A percentile compares a stretch with the other conserved stretches of the same genome.
phyloP scores from a whole-genome alignment of 331 rosid genomes.

The Saraca asoca region DNA sequence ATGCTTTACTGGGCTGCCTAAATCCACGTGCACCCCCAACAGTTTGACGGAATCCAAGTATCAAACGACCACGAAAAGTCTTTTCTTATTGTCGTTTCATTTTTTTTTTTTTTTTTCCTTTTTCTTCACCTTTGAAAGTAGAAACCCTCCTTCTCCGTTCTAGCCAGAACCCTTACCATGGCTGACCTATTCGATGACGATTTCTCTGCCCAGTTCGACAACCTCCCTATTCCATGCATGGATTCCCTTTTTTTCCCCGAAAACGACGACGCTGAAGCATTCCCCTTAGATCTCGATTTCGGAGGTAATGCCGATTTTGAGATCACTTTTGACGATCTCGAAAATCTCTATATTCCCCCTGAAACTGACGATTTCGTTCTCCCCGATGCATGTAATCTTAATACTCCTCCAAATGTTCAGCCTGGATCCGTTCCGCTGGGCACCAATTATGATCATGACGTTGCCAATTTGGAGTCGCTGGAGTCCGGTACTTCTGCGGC shows the following conservation, averaged over 20 bases:
- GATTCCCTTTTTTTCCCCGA: constrained; percentile 55
- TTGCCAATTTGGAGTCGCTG: constrained; percentile 38
- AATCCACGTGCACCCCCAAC: no score
- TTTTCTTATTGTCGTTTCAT: no score
- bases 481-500: constrained; percentile 49
- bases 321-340: constrained; percentile 68
- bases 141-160: no score
- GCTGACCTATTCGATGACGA: background rate
- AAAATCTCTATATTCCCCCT: constrained; percentile 51
- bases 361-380: constrained; percentile 62
- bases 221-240: constrained; percentile 58
- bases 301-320: constrained; percentile 54
- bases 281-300: constrained; percentile 52
- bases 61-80: no score
- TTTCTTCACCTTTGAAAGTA: no score
- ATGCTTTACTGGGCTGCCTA: no score
- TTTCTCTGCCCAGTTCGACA: constrained; percentile 43
- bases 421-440: constrained; percentile 1
- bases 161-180: no score
- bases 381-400: constrained; percentile 42
- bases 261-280: constrained; percentile 23
- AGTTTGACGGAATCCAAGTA: no score
- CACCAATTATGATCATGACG: background rate
- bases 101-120: no score
- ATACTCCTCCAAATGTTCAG: background rate